A percentile compares a stretch with the other conserved stretches of the same genome.
Conservation (phyloP, 2,329 filamentous ascomycete species). For the Colletotrichum plurivorum region DNA sequence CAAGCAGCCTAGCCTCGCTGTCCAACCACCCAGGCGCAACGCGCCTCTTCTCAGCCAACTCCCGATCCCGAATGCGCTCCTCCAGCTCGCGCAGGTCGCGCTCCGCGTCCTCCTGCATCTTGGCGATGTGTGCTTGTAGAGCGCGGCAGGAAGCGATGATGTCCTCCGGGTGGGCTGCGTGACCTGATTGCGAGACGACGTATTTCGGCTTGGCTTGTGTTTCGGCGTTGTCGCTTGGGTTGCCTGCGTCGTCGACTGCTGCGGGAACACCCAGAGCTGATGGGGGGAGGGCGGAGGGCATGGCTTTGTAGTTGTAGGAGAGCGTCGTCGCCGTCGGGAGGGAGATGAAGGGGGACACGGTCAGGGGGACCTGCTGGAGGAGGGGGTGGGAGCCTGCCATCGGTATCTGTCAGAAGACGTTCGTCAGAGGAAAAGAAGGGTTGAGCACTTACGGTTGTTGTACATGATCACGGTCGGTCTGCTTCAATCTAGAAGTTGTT, state of each 20-base stretch:
- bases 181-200: slow-evolving; percentile 82
- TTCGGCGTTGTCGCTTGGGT: slow-evolving; percentile 40
- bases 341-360: slow-evolving; percentile 93
- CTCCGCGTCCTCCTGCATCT: slow-evolving; percentile 77
- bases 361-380: slow-evolving; percentile 91
- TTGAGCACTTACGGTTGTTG: slow-evolving; percentile 48
- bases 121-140: slow-evolving; percentile 81
- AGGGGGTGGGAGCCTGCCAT: slow-evolving; percentile 82
- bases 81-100: slow-evolving; percentile 79
- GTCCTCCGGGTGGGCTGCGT: slow-evolving; percentile 88
- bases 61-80: slow-evolving; percentile 72
- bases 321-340: slow-evolving; percentile 92
- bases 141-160: slow-evolving; percentile 87
- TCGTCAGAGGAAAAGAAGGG: neutral
- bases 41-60: slow-evolving; percentile 84
- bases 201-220: slow-evolving; percentile 71
- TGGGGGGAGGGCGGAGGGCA: slow-evolving; percentile 88
- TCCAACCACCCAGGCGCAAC: slow-evolving; percentile 87
- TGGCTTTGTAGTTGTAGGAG: slow-evolving; percentile 93
- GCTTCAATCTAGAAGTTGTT: neutral
- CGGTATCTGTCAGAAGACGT: neutral
- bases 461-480: slow-evolving; percentile 42
- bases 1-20: slow-evolving; percentile 77
- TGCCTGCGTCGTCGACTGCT: slow-evolving; percentile 48
- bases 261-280: slow-evolving; percentile 71